These are phyloP conservation scores for Pseudogymnoascus sp. DNA, from an alignment of 2,329 filamentous ascomycete species.

Conservation along the genomic window DNA sequence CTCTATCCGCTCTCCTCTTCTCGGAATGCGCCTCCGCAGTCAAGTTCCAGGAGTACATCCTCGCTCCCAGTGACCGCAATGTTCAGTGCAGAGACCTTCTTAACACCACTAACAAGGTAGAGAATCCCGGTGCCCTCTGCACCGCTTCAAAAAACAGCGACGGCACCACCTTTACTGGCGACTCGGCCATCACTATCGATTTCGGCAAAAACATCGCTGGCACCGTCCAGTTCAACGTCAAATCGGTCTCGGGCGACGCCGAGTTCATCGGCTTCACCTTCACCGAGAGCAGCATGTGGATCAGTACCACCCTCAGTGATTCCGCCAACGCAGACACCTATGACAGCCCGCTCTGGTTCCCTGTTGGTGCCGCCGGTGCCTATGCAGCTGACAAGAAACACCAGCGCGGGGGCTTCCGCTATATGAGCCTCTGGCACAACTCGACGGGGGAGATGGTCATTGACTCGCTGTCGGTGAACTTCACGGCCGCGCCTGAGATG, in stretches of 20 bases:
- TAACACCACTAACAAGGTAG: conserved; percentile 13
- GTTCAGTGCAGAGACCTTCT: conserved; percentile 12
- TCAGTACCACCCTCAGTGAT: conserved; percentile 37
- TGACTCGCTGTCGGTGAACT: conserved; percentile 31
- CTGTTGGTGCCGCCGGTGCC: conserved; percentile 28
- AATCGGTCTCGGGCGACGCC: conserved; percentile 16
- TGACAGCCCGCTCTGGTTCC: conserved; percentile 41
- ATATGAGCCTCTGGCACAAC: conserved; percentile 37
- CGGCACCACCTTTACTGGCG: conserved; percentile 17
- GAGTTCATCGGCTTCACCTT: conserved; percentile 33
- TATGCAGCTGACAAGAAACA: conserved; percentile 35
- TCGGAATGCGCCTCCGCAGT: not conserved
- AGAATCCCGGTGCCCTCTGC: conserved; percentile 14
- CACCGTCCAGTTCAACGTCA: conserved; percentile 29
- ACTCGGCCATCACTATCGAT: conserved; percentile 32
- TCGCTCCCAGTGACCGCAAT: conserved; percentile 16
- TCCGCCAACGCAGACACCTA: conserved; percentile 37
- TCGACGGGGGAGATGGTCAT: conserved; percentile 33
- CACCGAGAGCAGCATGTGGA: conserved; percentile 37
- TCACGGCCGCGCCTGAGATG: conserved; percentile 28
- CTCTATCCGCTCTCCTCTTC: not conserved
- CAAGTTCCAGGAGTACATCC: conserved; percentile 16
- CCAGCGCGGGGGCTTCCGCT: conserved; percentile 37
- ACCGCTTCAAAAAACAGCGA: not conserved
- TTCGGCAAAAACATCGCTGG: conserved; percentile 33